These are phyloP conservation scores for Erysimum pusillum DNA, from an alignment of 441 rosid genomes.

Conservation along the genomic window DNA sequence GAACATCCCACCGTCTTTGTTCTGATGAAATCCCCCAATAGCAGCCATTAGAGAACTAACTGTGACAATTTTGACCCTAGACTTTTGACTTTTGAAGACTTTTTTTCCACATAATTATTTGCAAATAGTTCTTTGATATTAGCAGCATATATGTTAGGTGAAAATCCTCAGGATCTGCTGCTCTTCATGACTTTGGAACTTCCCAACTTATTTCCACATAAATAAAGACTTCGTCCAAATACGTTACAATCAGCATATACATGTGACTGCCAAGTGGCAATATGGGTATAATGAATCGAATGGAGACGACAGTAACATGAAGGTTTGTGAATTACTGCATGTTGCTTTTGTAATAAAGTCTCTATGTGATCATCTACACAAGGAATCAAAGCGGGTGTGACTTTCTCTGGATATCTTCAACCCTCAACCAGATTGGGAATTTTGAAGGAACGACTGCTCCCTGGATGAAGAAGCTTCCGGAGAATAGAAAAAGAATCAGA, in stretches of 20 bases:
- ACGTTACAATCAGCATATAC: conserved; percentile 11
- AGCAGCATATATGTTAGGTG: too few species aligned
- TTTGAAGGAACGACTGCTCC: conserved; percentile 13
- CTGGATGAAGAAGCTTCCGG: background rate
- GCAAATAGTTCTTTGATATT: background rate
- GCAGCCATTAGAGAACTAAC: conserved; percentile 67
- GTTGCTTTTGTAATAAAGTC: background rate
- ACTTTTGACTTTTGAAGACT: background rate
- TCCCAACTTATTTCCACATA: conserved; percentile 20
- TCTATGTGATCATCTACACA: conserved; percentile 2
- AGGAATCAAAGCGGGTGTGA: conserved; percentile 21
- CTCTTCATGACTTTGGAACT: conserved; percentile 4
- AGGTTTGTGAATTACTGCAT: background rate
- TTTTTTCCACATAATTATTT: background rate
- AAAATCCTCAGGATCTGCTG: conserved; percentile 1
- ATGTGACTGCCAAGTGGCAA: conserved; percentile 22
- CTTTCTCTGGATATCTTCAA: conserved; percentile 22
- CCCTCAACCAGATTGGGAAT: background rate
- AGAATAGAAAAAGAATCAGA: background rate
- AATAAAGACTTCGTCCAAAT: conserved; percentile 3
- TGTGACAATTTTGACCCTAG: conserved; percentile 49
- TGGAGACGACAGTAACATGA: background rate
- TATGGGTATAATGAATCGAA: conserved; percentile 8
- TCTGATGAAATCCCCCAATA: conserved; percentile 57
- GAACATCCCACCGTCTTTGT: conserved; percentile 64